Evolutionary conservation across 2,329 filamentous ascomycete species (phyloP), one percentile per base, ranked within the genome.

Genomic region (Sporothrix pallida): DNA sequence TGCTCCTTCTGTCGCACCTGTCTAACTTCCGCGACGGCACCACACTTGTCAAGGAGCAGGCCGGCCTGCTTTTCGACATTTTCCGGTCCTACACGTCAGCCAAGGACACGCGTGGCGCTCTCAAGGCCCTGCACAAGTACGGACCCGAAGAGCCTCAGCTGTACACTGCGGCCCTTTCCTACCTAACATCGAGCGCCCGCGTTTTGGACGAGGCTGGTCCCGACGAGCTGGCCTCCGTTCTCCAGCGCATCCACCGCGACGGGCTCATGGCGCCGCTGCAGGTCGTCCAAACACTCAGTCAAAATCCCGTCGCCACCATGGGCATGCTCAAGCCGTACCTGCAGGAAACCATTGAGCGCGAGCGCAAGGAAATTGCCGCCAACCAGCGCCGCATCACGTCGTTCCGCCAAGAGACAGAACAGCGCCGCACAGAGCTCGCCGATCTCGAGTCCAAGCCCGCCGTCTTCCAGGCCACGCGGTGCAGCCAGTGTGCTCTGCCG

Each of bases 241-340:
- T 99, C 12, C 88, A 90, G 76, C 94, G 93, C 78, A 98, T 99
- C 77, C 93, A 98, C 80, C 88, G 92, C 75, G 94, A 97, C 78
- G 92, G 93, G 0, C 88, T 99, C 52, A 96, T 99, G 93, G 95
- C 96, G 0, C 96, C 96, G 0, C 85, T 99, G 3, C 96, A 99
- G 81, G 96, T 99, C 46, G 96, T 99, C 17, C 95, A 99, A 82
- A 96, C 95, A 0, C 88, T 99, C 0, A 85, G 86, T n/a, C 85
- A 87, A 65, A 81, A 85, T 80, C 73, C 83, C 75, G 93, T 98
- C 2, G 95, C 97, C 0, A 98, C 94, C 0, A 98, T 99, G 93
- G 96, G 95, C 70, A 94, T 98, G 88, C 92, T 99, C 75, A 98
- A 98, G 83, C 90, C 91, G 6, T 99, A 99, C 82, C 89, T 99